phyloP scores from a whole-genome alignment of 2,329 filamentous ascomycete species.

The Coniella lustricola region DNA sequence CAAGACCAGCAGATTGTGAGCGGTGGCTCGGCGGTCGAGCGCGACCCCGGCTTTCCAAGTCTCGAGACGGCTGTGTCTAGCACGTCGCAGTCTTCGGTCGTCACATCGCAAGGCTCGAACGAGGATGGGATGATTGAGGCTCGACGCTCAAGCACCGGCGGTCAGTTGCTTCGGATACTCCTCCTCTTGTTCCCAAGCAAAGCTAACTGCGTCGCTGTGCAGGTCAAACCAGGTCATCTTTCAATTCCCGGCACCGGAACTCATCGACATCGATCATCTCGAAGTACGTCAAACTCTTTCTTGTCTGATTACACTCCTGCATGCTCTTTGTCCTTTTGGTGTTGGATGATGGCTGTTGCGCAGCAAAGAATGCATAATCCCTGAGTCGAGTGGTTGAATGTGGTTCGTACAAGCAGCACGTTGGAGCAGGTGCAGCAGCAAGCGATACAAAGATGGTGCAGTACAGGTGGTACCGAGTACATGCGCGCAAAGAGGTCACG shows the following conservation, averaged over 20 bases:
- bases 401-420: background rate
- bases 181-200: conserved; percentile 1
- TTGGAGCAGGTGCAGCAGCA: background rate
- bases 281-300: conserved; percentile 8
- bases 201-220: conserved; percentile 4
- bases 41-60: conserved; percentile 2
- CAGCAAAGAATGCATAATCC: background rate
- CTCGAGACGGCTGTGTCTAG: conserved; percentile 10
- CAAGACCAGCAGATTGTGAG: background rate
- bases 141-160: conserved; percentile 10
- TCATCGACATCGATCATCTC: conserved; percentile 5
- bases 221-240: conserved; percentile 4
- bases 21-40: no score
- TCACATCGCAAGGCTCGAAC: conserved; percentile 11
- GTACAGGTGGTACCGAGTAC: no score
- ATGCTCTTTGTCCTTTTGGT: background rate
- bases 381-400: conserved; percentile 1
- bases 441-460: background rate
- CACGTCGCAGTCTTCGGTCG: conserved; percentile 6
- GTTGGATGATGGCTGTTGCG: background rate
- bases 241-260: conserved; percentile 9
- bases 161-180: conserved; percentile 5
- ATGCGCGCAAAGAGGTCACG: no score
- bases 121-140: conserved; percentile 7
- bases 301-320: background rate